Evolutionary conservation across 1,139 yeast genomes (phyloP).

Genomic region (Blastobotrys apis): DNA sequence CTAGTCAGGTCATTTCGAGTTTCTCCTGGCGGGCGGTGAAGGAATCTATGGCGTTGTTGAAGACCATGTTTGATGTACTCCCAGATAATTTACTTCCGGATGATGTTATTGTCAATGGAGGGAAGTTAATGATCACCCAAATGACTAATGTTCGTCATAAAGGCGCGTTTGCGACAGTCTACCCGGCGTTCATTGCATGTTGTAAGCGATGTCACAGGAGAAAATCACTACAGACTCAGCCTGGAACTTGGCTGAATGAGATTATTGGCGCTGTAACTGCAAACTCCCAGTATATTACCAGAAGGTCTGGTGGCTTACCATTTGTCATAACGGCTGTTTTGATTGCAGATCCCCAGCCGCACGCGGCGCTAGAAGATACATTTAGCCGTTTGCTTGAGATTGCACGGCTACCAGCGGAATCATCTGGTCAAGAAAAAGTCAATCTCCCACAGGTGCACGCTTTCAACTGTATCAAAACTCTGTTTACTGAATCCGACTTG

Average conservation of each 20-base stretch:
- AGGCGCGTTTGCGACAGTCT: slow-evolving; percentile 86
- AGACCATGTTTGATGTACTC: slow-evolving; percentile 38
- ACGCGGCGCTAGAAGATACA: slow-evolving; percentile 44
- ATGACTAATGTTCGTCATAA: slow-evolving; percentile 74
- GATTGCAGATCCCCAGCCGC: slow-evolving; percentile 46
- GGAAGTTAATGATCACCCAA: slow-evolving; percentile 59
- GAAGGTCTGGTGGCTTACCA: slow-evolving; percentile 93
- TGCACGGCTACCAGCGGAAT: slow-evolving; percentile 47
- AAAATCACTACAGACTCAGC: slow-evolving; percentile 36
- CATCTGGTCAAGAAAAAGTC: slow-evolving; percentile 46
- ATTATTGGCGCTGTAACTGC: slow-evolving; percentile 51
- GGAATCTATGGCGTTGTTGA: slow-evolving; percentile 60
- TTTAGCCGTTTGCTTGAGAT: slow-evolving; percentile 50
- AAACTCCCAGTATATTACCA: slow-evolving; percentile 65
- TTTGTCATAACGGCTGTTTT: slow-evolving; percentile 68
- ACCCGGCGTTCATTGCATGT: slow-evolving; percentile 68
- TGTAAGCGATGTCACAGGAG: slow-evolving; percentile 48
- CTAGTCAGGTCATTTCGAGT: slow-evolving; percentile 59
- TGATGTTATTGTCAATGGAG: slow-evolving; percentile 39
- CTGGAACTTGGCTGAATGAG: slow-evolving; percentile 52
- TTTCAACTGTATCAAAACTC: slow-evolving; percentile 71
- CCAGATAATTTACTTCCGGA: slow-evolving; percentile 27
- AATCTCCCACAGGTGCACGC: slow-evolving; percentile 94
- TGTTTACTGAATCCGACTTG: slow-evolving; percentile 67
- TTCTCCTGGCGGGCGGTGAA: slow-evolving; percentile 85